Evolutionary conservation across 192 early-diverging fungal species (phyloP).

Genomic region (Entomortierella lignicola): DNA sequence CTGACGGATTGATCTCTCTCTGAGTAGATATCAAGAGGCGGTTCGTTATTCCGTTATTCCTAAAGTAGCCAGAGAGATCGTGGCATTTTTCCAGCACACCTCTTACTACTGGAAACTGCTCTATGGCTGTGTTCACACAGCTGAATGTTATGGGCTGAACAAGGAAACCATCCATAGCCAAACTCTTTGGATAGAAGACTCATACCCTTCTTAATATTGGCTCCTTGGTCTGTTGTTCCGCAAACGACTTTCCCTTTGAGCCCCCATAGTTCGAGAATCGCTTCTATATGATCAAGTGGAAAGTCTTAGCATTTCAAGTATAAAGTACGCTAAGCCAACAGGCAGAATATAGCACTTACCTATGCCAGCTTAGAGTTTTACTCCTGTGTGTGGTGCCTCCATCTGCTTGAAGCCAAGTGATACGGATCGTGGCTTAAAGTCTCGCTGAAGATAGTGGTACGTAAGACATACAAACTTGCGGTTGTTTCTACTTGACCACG

Average conservation of each 20-base stretch:
- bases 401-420: neutral
- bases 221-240: neutral
- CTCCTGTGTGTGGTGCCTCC: neutral
- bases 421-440: neutral
- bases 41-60: neutral
- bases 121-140: conserved; percentile 3
- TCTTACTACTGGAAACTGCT: neutral
- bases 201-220: conserved; percentile 8
- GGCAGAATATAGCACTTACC: neutral
- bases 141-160: conserved; percentile 10
- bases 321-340: no score
- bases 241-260: neutral
- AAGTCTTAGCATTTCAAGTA: no score
- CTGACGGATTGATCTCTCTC: neutral
- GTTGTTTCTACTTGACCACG: neutral
- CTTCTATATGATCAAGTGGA: neutral
- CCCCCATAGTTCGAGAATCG: neutral
- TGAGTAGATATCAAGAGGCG: neutral
- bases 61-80: conserved; percentile 2
- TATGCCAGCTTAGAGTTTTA: neutral
- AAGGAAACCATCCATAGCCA: conserved; percentile 3
- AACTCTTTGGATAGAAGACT: neutral
- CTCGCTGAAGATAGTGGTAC: neutral
- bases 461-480: conserved; percentile 1
- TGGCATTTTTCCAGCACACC: neutral